Base-by-base conservation (phyloP, 2,329 filamentous ascomycete genomes). In the Penicillium fuscoglaucum region DNA sequence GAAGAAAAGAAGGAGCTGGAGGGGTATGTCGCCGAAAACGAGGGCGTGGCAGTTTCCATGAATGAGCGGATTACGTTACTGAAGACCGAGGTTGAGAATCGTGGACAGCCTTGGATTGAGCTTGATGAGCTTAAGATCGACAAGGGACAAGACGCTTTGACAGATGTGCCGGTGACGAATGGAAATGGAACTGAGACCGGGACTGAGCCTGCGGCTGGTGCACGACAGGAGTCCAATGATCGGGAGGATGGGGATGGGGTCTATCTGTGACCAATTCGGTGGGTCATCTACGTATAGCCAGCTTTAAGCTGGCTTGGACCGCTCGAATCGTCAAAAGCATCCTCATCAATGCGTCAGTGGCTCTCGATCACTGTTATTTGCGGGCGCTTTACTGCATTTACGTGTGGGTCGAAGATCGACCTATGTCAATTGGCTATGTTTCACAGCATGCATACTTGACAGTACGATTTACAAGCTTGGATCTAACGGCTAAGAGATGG, bases 1-100 rank as follows among this genome's bases (percentile, higher is more conserved):
- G 81, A 84, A 28, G 74, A 76, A 1, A 70, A 69, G 55, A 68
- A 64, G 37, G 73, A 75, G 49, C 58, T 76, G 9, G 69, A 73
- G 54, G 61, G 57, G 1, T 75, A 75, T 53, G 78, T 87, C 41
- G 61, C 75, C 21, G 86, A 88, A 73, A 88, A 88, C 54, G 75
- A 81, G 55, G 75, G 75, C 17, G 84, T 87, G 28, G 80, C 87
- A 31, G 71, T 67, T 57, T 76, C 83, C 31, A 85, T 87, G 77
- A 76, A 78, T 54, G 82, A 83, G 71, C 74, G 85, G 59, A 78
- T 87, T 37, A 71, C 70, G 44, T 61, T 87, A 57, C 71, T 87
- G 48, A 83, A 78, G 62, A 66, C 61, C 65, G 77, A 74, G 58
- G 83, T 87, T 15, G 81, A 83, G 66, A 74, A 78, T 60, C 77